Percentiles rank a stretch among this genome's conserved stretches.
These are phyloP conservation scores for Elaphomyces granulatus DNA, from an alignment of 495 filamentous ascomycete genomes.

Conservation along the genomic window DNA sequence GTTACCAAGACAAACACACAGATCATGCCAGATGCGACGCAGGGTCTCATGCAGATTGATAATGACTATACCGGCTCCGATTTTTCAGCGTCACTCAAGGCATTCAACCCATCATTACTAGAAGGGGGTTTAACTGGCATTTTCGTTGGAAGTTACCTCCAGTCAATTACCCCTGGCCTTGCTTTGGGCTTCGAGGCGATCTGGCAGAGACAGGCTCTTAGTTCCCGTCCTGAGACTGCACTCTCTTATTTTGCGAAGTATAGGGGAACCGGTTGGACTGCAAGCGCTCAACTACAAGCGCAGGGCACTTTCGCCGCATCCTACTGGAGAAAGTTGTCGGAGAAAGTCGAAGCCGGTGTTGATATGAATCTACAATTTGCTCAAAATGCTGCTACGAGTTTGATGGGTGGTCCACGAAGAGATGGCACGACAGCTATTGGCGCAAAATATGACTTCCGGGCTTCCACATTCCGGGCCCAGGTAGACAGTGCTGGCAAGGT, in stretches of 20 bases:
- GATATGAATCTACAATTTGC: constrained; percentile 81
- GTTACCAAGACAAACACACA: constrained; percentile 76
- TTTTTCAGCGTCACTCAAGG: constrained; percentile 81
- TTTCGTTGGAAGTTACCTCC: constrained; percentile 87
- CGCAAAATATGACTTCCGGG: constrained; percentile 96
- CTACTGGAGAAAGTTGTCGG: constrained; percentile 90
- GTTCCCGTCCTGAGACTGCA: constrained; percentile 66
- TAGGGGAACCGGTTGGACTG: constrained; percentile 81
- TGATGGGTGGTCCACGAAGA: constrained; percentile 59
- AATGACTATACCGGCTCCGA: constrained; percentile 87
- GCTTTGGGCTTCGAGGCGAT: constrained; percentile 83
- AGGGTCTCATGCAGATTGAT: constrained; percentile 75
- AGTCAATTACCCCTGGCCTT: constrained; percentile 77
- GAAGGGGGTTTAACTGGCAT: constrained; percentile 90
- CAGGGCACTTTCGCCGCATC: constrained; percentile 78
- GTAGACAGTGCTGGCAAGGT: constrained; percentile 90
- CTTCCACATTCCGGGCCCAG: constrained; percentile 87
- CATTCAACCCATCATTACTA: constrained; percentile 81
- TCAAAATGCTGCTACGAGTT: constrained; percentile 41
- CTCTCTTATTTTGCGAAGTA: constrained; percentile 83
- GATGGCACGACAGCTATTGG: constrained; percentile 85
- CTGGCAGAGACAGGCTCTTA: constrained; percentile 73
- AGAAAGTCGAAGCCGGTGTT: constrained; percentile 90
- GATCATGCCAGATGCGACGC: constrained; percentile 48
- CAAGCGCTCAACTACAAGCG: constrained; percentile 67